A percentile compares a stretch with the other conserved stretches of the same genome.
These are phyloP conservation scores for Tolypocladium sp. DNA, from an alignment of 2,329 filamentous ascomycete species.

Conservation along the genomic window DNA sequence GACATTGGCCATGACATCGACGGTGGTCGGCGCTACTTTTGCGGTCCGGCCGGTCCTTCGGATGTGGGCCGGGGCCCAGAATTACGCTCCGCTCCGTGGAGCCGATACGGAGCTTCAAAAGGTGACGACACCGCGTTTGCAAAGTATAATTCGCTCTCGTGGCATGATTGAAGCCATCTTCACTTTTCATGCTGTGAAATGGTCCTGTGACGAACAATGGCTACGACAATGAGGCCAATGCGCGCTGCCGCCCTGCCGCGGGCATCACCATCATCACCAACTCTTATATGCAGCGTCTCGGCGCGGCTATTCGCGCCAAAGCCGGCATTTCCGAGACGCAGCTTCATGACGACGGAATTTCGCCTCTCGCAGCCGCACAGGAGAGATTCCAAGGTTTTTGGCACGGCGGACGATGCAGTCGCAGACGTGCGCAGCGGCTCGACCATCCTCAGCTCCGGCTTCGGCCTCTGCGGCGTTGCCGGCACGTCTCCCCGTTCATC, in stretches of 20 bases:
- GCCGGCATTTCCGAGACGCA: not conserved
- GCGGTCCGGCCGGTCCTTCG: not conserved
- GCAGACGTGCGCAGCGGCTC: constrained; percentile 62
- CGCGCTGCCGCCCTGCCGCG: not conserved
- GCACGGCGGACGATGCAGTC: constrained; percentile 57
- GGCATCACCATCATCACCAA: not conserved
- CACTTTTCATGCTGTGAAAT: not conserved
- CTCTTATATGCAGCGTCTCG: not conserved
- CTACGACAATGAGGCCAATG: not conserved
- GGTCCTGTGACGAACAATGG: not conserved
- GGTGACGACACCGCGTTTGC: not conserved
- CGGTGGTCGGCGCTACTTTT: not conserved
- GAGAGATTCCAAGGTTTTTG: constrained; percentile 37
- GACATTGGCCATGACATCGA: no score
- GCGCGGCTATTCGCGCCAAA: not conserved
- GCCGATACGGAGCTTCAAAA: not conserved
- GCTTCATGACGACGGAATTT: constrained; percentile 4
- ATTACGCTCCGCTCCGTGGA: not conserved
- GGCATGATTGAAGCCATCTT: not conserved
- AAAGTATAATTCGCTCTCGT: not conserved
- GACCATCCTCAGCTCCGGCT: constrained; percentile 66
- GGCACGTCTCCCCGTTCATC: constrained; percentile 28
- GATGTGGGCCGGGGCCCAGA: not conserved
- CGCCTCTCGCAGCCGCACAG: constrained; percentile 10
- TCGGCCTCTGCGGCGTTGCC: constrained; percentile 72